Percentiles rank a stretch among this genome's conserved stretches.
These are phyloP conservation scores for Cladosporium sp. DNA, from an alignment of 2,329 filamentous ascomycete genomes.

Conservation along the genomic window DNA sequence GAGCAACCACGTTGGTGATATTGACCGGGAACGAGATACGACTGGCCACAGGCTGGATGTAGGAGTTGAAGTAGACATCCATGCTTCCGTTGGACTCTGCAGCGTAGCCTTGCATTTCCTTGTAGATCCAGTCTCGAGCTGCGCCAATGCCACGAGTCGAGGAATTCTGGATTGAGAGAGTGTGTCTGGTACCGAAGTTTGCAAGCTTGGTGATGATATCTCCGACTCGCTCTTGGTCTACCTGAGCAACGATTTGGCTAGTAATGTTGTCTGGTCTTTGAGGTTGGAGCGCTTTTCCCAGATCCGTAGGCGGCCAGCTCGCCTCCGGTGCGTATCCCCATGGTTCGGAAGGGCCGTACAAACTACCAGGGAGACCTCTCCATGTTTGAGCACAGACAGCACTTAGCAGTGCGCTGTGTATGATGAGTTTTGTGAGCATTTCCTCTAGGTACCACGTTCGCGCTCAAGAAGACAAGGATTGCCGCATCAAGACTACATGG, in stretches of 20 bases:
- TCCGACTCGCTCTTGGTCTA: conserved; percentile 45
- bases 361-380: conserved; percentile 24
- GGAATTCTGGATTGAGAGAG: conserved; percentile 50
- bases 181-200: conserved; percentile 55
- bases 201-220: conserved; percentile 51
- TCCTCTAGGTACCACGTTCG: neutral
- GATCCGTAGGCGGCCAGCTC: conserved; percentile 38
- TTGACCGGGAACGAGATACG: conserved; percentile 49
- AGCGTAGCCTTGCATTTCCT: conserved; percentile 48
- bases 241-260: conserved; percentile 35
- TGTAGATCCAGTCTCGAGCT: conserved; percentile 53
- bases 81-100: conserved; percentile 47
- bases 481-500: no score
- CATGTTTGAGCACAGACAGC: conserved; percentile 16
- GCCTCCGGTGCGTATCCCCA: conserved; percentile 23
- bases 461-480: no score
- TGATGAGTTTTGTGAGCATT: neutral
- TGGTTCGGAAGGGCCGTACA: conserved; percentile 18
- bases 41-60: conserved; percentile 46
- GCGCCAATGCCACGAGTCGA: conserved; percentile 52
- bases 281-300: conserved; percentile 36
- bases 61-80: conserved; percentile 48
- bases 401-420: neutral
- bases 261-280: conserved; percentile 41
- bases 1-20: conserved; percentile 53